phyloP scores from a whole-genome alignment of 2,329 filamentous ascomycete species.

The Alternaria gansuensis region DNA sequence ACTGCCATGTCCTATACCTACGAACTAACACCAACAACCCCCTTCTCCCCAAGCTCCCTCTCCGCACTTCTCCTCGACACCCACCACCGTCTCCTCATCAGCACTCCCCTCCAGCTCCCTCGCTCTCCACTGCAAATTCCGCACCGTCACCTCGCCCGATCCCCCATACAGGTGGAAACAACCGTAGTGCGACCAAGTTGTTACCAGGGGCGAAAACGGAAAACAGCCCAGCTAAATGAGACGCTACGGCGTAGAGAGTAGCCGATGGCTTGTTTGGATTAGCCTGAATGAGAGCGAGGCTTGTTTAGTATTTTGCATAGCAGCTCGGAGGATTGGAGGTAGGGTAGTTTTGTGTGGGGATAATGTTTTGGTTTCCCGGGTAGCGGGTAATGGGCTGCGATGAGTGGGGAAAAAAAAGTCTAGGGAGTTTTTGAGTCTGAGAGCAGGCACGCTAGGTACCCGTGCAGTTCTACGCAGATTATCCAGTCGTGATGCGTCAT shows the following conservation, averaged over 20 bases:
- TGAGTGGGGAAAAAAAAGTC: background rate
- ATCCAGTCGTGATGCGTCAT: background rate
- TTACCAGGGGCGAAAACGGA: background rate
- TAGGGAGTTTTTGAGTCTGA: background rate
- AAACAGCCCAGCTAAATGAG: too few relatives aligned
- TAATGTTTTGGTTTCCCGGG: background rate
- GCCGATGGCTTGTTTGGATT: too few relatives aligned
- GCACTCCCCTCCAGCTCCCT: slow-evolving; percentile 44
- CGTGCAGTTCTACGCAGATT: background rate
- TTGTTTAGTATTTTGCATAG: too few relatives aligned
- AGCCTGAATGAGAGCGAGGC: too few relatives aligned
- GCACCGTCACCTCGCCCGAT: slow-evolving; percentile 45
- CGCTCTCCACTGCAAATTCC: slow-evolving; percentile 41
- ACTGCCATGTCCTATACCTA: too few relatives aligned
- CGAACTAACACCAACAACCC: slow-evolving; percentile 18
- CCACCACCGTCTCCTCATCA: slow-evolving; percentile 42
- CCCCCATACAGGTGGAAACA: slow-evolving; percentile 19
- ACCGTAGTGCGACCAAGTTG: background rate
- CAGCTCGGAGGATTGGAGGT: background rate
- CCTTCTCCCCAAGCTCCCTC: slow-evolving; percentile 40
- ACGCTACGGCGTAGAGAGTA: too few relatives aligned
- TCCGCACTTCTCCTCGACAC: slow-evolving; percentile 49
- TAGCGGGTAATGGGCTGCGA: background rate
- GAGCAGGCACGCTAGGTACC: background rate
- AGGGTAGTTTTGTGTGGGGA: background rate